phyloP scores from a whole-genome alignment of 495 filamentous ascomycete genomes.

The Talaromyces nanjingensis region DNA sequence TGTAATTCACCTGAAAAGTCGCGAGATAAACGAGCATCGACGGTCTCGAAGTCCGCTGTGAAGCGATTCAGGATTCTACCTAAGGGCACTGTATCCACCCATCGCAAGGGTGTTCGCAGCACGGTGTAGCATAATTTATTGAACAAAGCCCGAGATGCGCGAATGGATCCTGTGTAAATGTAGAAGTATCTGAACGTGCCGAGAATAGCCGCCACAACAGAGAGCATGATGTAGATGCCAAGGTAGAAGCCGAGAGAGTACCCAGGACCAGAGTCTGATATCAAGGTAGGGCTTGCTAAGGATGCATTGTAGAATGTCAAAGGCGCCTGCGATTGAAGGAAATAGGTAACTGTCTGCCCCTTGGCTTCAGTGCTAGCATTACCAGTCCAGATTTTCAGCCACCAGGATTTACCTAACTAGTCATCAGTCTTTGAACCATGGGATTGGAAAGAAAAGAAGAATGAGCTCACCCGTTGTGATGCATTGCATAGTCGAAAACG shows the following conservation, averaged over 20 bases:
- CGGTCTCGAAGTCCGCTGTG: conserved; percentile 62
- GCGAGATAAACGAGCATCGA: conserved; percentile 53
- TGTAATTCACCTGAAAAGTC: conserved; percentile 48
- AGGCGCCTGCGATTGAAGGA: not conserved
- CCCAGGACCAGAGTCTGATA: not conserved
- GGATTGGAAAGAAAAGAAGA: not conserved
- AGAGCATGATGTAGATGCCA: conserved; percentile 57
- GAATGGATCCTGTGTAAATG: conserved; percentile 50
- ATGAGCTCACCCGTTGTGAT: not conserved
- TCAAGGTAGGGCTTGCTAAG: not conserved
- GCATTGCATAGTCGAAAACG: conserved; percentile 1
- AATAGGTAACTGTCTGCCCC: not conserved
- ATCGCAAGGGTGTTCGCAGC: conserved; percentile 61
- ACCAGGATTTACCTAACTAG: conserved; percentile 5
- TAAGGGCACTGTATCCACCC: conserved; percentile 73
- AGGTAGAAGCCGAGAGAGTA: conserved; percentile 51
- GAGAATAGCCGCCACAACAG: conserved; percentile 45
- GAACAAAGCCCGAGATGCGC: conserved; percentile 57
- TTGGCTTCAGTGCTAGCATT: not conserved
- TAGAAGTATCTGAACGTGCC: conserved; percentile 52
- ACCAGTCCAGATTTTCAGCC: conserved; percentile 7
- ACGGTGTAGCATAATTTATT: conserved; percentile 56
- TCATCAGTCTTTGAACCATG: not conserved
- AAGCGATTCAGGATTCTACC: conserved; percentile 73
- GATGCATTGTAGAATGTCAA: not conserved